Evolutionary conservation across 139 green algal species (phyloP).

Genomic region (Picochlorum costavermella): DNA sequence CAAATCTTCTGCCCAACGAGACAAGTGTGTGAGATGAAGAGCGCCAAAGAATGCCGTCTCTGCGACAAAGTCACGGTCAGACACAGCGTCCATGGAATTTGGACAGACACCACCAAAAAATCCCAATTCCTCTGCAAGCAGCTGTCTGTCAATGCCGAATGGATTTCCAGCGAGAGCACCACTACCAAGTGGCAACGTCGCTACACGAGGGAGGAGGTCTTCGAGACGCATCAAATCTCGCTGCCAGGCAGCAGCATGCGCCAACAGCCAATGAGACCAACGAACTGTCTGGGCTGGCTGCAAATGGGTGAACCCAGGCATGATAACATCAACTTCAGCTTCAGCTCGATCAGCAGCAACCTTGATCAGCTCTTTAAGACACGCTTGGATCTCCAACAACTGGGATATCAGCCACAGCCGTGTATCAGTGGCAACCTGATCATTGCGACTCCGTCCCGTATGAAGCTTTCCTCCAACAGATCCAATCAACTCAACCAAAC

Average conservation of each 20-base stretch:
- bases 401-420: conserved; percentile 81
- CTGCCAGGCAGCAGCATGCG: conserved; percentile 84
- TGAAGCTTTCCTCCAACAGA: conserved; percentile 94
- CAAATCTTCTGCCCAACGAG: conserved; percentile 87
- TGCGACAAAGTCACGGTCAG: conserved; percentile 89
- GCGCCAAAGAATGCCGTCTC: conserved; percentile 80
- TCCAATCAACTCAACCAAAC: conserved; percentile 84
- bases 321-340: conserved; percentile 79
- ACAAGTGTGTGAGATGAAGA: conserved; percentile 80
- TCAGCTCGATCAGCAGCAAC: conserved; percentile 71
- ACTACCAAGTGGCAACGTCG: conserved; percentile 79
- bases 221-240: conserved; percentile 83
- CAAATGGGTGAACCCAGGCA: conserved; percentile 96
- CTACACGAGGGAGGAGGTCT: conserved; percentile 80
- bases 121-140: conserved; percentile 61
- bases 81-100: conserved; percentile 96
- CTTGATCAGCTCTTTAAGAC: conserved; percentile 72
- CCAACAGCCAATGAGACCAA: conserved; percentile 92
- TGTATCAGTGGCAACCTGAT: conserved; percentile 96
- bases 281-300: conserved; percentile 91
- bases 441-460: conserved; percentile 90
- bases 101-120: conserved; percentile 66
- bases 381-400: conserved; percentile 52
- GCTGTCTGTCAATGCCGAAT: conserved; percentile 82
- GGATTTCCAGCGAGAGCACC: conserved; percentile 92